Percentiles rank a stretch among this genome's conserved stretches.
phyloP scores from a whole-genome alignment of 495 filamentous ascomycete species.

The Astrothelium subdiscretum region DNA sequence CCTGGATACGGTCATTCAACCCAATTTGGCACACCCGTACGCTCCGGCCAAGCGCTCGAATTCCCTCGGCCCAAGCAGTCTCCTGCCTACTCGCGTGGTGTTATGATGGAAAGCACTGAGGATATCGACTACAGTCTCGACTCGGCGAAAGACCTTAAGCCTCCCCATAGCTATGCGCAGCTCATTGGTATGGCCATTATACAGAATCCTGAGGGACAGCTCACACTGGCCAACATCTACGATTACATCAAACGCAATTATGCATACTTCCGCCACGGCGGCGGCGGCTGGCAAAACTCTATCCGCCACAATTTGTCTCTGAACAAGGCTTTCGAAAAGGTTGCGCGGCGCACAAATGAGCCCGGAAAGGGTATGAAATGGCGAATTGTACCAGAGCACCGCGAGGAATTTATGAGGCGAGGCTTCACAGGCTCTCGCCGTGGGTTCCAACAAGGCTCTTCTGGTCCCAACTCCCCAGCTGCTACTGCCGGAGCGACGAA shows the following conservation, averaged over 20 bases:
- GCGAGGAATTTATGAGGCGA: conserved; percentile 64
- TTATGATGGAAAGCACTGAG: conserved; percentile 63
- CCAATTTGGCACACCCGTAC: conserved; percentile 13
- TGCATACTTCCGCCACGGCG: conserved; percentile 76
- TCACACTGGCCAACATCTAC: conserved; percentile 84
- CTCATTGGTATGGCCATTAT: conserved; percentile 94
- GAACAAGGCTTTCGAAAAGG: conserved; percentile 85
- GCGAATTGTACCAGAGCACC: conserved; percentile 70
- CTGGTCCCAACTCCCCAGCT: conserved; percentile 1
- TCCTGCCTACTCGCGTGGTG: conserved; percentile 45
- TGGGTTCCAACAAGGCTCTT: neutral
- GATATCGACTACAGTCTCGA: conserved; percentile 80
- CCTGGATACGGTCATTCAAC: conserved; percentile 1
- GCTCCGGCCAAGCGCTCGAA: conserved; percentile 7
- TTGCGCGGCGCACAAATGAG: conserved; percentile 82
- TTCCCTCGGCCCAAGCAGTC: conserved; percentile 8
- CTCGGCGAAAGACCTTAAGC: conserved; percentile 76
- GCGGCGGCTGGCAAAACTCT: conserved; percentile 91
- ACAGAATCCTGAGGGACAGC: conserved; percentile 66
- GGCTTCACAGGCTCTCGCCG: conserved; percentile 22
- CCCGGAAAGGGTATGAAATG: conserved; percentile 99
- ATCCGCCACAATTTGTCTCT: conserved; percentile 93
- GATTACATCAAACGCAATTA: conserved; percentile 80
- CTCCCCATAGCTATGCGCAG: conserved; percentile 90
- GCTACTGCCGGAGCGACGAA: neutral